Evolutionary conservation across 257 asterid species (phyloP).

Genomic region (Jacaranda mimosifolia): DNA sequence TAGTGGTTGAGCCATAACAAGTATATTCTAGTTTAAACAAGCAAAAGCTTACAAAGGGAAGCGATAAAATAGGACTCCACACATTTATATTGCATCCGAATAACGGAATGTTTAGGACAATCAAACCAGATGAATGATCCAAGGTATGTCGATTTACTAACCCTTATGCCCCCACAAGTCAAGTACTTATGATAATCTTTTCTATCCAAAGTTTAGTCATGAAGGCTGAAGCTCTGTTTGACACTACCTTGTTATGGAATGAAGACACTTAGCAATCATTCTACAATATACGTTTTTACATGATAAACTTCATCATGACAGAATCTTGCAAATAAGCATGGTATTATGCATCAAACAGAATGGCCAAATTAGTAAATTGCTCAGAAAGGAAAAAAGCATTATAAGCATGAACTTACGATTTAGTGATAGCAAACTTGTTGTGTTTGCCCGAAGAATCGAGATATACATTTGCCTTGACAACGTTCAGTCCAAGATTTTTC

Average conservation of each 20-base stretch:
- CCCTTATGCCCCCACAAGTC: slow-evolving; percentile 3
- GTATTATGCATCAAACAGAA: slow-evolving; percentile 14
- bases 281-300: background rate
- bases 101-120: background rate
- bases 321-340: slow-evolving; percentile 4
- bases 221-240: background rate
- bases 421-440: slow-evolving; percentile 88
- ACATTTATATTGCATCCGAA: background rate
- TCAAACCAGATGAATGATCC: background rate
- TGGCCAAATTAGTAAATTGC: background rate
- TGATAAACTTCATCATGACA: background rate
- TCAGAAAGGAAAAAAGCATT: slow-evolving; percentile 4
- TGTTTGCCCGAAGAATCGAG: slow-evolving; percentile 98
- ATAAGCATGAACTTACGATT: slow-evolving; percentile 63
- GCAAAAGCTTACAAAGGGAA: background rate
- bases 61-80: background rate
- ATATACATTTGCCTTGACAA: slow-evolving; percentile 88
- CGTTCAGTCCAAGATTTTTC: slow-evolving; percentile 86
- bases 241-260: background rate
- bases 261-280: background rate
- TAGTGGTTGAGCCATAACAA: background rate
- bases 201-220: background rate
- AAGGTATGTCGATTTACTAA: background rate
- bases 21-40: slow-evolving; percentile 11
- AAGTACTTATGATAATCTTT: background rate